Evolutionary conservation across 2,329 filamentous ascomycete species (phyloP), one percentile per base, ranked within the genome.

Genomic region (Byssothecium circinans): DNA sequence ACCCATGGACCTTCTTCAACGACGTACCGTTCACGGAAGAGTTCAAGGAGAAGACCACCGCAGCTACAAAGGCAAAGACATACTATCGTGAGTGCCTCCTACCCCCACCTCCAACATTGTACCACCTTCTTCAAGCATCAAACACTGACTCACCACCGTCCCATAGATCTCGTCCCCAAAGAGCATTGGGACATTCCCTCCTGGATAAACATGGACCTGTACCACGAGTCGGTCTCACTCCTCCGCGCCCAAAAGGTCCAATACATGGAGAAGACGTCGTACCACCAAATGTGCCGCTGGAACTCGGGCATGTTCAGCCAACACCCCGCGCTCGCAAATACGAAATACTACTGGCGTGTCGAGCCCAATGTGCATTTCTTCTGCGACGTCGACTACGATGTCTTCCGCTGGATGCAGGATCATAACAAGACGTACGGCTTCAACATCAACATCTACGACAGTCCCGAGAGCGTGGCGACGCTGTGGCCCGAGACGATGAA

Each of bases 201-300:
- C 2, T 99, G 91, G 91, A 96, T 99, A 69, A 91, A 95, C 72
- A 75, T 84, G 62, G 88, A 95, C 53, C 78, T 97, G 23, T 96
- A 89, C 75, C 73, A 84, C 32, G 91, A 95, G 70, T 96, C 91
- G 20, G 85, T 89, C 50, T 83, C 89, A 66, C 82, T 95, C 8
- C 81, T 99, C 46, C 80, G 88, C 64, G 88, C 94, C 67, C 83
- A 92, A 64, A 81, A 87, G 8, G 90, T 99, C 35, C 92, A 97
- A 69, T 99, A 99, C 71, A 89, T 89, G 64, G 81, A 85, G 60
- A 89, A 88, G 79, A 75, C 89, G 44, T 96, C 91, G 40, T 99
- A 99, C 75, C 92, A 97, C 74, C 88, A 97, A 69, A 99, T 99
- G 94, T 99, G 94, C 70, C 86, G 94, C 47, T 99, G 94, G 94